Evolutionary conservation across 345 rosid species (phyloP).

Genomic region (Populus deltoides): DNA sequence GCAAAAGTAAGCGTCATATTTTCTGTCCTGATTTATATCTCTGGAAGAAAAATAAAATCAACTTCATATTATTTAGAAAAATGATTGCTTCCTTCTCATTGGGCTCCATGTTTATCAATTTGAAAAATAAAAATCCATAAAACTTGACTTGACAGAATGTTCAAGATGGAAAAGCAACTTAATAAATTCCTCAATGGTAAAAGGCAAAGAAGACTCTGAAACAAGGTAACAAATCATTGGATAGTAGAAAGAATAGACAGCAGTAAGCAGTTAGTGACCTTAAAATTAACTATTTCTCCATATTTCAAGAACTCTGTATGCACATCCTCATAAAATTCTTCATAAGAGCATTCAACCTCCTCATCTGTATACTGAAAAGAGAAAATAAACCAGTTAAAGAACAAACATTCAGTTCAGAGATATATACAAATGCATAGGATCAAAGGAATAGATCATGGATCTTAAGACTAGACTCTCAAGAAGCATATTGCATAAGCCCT

Average conservation of each 20-base stretch:
- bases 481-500: background rate
- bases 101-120: background rate
- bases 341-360: conserved; percentile 73
- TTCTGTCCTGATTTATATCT: background rate
- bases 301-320: conserved; percentile 94
- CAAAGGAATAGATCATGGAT: background rate
- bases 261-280: conserved; percentile 49
- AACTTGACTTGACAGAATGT: background rate
- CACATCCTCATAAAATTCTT: conserved; percentile 96
- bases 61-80: background rate
- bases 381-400: conserved; percentile 20
- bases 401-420: background rate
- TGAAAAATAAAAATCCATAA: background rate
- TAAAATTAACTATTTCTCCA: conserved; percentile 93
- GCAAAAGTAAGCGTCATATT: background rate
- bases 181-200: background rate
- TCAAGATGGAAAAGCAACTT: background rate
- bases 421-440: background rate
- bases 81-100: background rate
- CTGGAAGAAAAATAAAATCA: background rate
- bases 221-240: background rate
- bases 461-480: background rate
- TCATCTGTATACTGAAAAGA: conserved; percentile 82
- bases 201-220: background rate
- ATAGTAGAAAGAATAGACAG: background rate